Percentiles rank a stretch among this genome's conserved stretches.
Conservation (phyloP, 2,329 filamentous ascomycete species). For the Fusarium sp. region DNA sequence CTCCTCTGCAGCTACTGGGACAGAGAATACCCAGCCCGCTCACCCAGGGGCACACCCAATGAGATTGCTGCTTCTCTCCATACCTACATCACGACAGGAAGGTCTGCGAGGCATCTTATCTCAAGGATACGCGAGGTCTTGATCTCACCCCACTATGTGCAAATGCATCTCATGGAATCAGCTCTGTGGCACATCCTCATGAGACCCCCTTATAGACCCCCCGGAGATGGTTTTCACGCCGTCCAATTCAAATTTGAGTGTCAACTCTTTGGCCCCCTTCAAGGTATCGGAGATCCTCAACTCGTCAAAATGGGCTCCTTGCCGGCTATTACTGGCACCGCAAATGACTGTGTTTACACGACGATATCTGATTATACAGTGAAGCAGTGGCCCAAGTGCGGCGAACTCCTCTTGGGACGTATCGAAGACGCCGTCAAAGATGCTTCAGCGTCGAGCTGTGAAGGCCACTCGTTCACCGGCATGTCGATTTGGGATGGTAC, state of each 20-base stretch:
- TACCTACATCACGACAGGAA: conserved; percentile 43
- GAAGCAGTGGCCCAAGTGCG: conserved; percentile 48
- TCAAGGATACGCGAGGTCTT: conserved; percentile 43
- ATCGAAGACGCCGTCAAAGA: conserved; percentile 46
- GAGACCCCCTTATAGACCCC: conserved; percentile 45
- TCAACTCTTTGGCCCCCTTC: conserved; percentile 44
- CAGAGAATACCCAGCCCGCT: conserved; percentile 47
- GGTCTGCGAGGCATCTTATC: conserved; percentile 44
- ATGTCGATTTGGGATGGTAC: conserved; percentile 51
- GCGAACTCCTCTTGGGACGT: conserved; percentile 43
- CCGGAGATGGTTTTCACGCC: conserved; percentile 47
- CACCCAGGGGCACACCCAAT: conserved; percentile 47
- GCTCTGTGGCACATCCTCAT: conserved; percentile 49
- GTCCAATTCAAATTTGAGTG: conserved; percentile 50
- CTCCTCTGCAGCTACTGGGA: conserved; percentile 50
- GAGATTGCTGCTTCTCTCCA: conserved; percentile 47
- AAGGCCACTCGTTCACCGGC: conserved; percentile 42
- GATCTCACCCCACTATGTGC: conserved; percentile 48
- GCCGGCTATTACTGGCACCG: conserved; percentile 48
- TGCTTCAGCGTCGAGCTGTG: conserved; percentile 38
- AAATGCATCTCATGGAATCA: conserved; percentile 51
- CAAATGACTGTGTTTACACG: conserved; percentile 45
- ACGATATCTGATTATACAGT: conserved; percentile 47
- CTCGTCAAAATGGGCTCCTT: conserved; percentile 43
- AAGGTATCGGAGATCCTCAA: conserved; percentile 44